Base-by-base conservation (phyloP, 768 basidiomycete genomes). In the Agrocybe pediades region DNA sequence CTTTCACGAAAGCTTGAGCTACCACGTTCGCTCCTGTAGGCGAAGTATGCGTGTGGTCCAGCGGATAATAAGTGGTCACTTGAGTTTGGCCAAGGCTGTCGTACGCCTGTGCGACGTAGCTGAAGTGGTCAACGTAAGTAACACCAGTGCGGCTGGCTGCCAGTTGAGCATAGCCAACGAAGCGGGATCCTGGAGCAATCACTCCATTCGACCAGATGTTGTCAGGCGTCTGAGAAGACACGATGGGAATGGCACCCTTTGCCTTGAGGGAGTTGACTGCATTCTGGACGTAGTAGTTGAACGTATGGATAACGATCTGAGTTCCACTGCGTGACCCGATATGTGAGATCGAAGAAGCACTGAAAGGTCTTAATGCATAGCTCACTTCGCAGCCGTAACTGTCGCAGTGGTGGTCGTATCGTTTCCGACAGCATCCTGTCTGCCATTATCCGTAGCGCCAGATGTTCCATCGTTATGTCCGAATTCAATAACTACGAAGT, bases 391-490 rank as follows among this genome's bases (percentile, higher is more conserved):
- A 29, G 64, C 65, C 3, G 67, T 69, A 19, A 77, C 74, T 6
- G 67, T 71, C 1, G 69, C 40, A 5, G 73, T 76, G 1, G 68
- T 70, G 39, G 70, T 61, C 41, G 70, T 71, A 16, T 65, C 70
- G 49, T 74, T 74, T 30, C 76, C 77, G 20, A 72, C 67, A 3
- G 75, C 75, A 60, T 68, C 70, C 54, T 77, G 65, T 43, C 73
- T 65, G 3, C 77, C 77, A 57, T 77, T 77, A 55, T 79, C 77
- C 9, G 68, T 65, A 9, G 68, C 57, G 6, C 67, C 66, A 17
- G 71, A 63, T n/a, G 63, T 57, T 1, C 73, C 74, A 55, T 80
- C 79, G 56, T 80, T 81, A 57, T 80, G 80, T 2, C 78, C 79
- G 45, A 81, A 78, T 53, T 75, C 72, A 47, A 78, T 75, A 50